A percentile compares a stretch with the other conserved stretches of the same genome.
phyloP scores from a whole-genome alignment of 2,329 filamentous ascomycete genomes.

The Stagonosporopsis rhizophila region DNA sequence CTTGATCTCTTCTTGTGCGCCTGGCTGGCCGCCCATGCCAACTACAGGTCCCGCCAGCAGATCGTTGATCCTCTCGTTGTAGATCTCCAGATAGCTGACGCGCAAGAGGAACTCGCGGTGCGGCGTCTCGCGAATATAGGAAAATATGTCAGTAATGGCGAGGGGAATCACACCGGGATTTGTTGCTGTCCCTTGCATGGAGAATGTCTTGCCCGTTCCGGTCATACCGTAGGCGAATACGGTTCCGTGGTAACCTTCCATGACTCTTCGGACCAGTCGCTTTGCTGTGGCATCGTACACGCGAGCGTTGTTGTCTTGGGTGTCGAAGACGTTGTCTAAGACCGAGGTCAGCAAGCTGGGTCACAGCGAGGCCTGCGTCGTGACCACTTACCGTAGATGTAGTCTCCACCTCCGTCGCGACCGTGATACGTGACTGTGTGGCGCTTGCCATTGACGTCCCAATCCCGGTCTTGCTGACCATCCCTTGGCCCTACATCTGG shows the following conservation, averaged over 20 bases:
- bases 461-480: conserved; percentile 77
- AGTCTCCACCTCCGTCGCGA: conserved; percentile 85
- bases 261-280: conserved; percentile 90
- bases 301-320: conserved; percentile 89
- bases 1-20: conserved; percentile 90
- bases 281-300: conserved; percentile 96
- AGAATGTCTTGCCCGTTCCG: conserved; percentile 97
- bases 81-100: conserved; percentile 98
- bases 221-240: conserved; percentile 99
- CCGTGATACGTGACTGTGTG: conserved; percentile 84
- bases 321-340: conserved; percentile 93
- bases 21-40: conserved; percentile 56
- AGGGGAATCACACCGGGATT: conserved; percentile 96
- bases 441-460: conserved; percentile 87
- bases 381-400: conserved; percentile 78
- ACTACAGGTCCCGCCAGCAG: conserved; percentile 77
- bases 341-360: conserved; percentile 22
- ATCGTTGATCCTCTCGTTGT: conserved; percentile 97
- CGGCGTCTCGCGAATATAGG: conserved; percentile 96
- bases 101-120: conserved; percentile 91
- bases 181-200: conserved; percentile 96
- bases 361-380: conserved; percentile 13
- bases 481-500: conserved; percentile 75
- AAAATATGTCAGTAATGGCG: conserved; percentile 98
- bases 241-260: conserved; percentile 98